Conservation (phyloP, 768 basidiomycete species). For the Boletus rufocinnamomeus region DNA sequence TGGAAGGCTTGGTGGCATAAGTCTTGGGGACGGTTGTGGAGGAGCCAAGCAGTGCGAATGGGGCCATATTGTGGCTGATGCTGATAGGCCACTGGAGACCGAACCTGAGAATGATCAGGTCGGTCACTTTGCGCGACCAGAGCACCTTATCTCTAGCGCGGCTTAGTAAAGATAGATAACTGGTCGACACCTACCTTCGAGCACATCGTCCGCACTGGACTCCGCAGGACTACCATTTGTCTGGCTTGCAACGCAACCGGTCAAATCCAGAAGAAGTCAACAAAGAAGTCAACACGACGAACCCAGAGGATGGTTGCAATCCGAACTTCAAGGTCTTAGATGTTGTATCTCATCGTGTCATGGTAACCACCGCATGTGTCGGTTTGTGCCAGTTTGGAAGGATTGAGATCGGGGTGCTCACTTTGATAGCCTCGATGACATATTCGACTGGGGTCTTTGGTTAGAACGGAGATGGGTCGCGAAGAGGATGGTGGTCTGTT, state of each 20-base stretch:
- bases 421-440: too few relatives aligned
- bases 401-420: too few relatives aligned
- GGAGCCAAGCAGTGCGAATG: slow-evolving; percentile 25
- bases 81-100: slow-evolving; percentile 26
- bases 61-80: slow-evolving; percentile 27
- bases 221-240: background rate
- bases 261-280: too few relatives aligned
- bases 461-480: too few relatives aligned
- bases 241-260: too few relatives aligned
- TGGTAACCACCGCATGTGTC: slow-evolving; percentile 15
- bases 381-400: background rate
- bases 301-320: too few relatives aligned
- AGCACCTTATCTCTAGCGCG: slow-evolving; percentile 1
- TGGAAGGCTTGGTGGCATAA: slow-evolving; percentile 16
- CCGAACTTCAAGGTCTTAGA: too few relatives aligned
- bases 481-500: too few relatives aligned
- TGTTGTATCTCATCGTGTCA: background rate
- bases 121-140: background rate
- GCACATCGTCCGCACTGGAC: background rate
- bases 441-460: too few relatives aligned
- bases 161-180: background rate
- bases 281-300: too few relatives aligned
- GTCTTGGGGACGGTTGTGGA: slow-evolving; percentile 26
- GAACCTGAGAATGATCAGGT: slow-evolving; percentile 7
- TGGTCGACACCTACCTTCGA: too few relatives aligned